These are phyloP conservation scores for Sarocladium strictum DNA, from an alignment of 2,329 filamentous ascomycete genomes.

Conservation along the genomic window DNA sequence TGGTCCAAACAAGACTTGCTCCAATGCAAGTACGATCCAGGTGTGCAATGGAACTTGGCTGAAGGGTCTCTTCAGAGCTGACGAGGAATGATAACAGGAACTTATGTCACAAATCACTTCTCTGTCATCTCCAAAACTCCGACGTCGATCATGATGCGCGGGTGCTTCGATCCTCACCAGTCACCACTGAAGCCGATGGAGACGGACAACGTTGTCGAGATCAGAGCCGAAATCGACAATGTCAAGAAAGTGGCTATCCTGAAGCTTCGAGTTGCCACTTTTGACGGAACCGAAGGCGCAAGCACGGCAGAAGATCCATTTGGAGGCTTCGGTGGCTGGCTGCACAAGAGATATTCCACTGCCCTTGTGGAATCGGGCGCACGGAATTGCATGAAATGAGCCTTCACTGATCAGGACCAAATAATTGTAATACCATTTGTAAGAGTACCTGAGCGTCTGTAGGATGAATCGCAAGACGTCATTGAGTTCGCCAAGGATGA, in stretches of 20 bases:
- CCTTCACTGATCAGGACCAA: too few relatives aligned
- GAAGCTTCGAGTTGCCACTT: conserved; percentile 2
- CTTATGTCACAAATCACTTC: conserved; percentile 4
- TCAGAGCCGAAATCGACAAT: background rate
- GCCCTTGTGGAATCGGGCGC: conserved; percentile 6
- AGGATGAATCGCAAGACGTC: too few relatives aligned
- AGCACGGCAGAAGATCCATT: conserved; percentile 4
- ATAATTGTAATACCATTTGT: background rate
- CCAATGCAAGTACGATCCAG: background rate
- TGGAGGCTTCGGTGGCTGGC: conserved; percentile 3
- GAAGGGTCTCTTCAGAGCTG: too few relatives aligned
- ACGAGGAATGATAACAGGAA: background rate
- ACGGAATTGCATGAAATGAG: background rate
- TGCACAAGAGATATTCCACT: conserved; percentile 7
- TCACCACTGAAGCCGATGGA: background rate
- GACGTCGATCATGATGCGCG: conserved; percentile 5
- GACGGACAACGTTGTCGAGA: conserved; percentile 5
- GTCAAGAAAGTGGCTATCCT: background rate
- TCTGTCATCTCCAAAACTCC: background rate
- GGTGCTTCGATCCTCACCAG: conserved; percentile 7
- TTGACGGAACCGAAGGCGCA: background rate
- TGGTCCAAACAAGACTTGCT: background rate
- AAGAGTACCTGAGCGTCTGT: background rate
- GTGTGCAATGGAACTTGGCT: too few relatives aligned
- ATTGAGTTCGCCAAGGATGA: too few relatives aligned